Conservation (phyloP, 2,329 filamentous ascomycete genomes). For the Trematosphaeria pertusa region DNA sequence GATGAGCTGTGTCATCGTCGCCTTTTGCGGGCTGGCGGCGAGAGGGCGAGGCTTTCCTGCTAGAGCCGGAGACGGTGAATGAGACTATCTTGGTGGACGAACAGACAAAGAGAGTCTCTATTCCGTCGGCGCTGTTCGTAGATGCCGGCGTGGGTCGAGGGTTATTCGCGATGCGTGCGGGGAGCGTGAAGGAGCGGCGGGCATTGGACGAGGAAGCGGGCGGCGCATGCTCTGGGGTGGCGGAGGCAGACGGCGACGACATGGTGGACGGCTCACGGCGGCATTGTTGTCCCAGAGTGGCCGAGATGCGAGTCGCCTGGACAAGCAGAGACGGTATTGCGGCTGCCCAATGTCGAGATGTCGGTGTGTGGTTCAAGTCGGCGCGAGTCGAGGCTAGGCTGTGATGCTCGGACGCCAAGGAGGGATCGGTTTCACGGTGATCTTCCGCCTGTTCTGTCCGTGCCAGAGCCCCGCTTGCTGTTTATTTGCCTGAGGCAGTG, state of each 20-base stretch:
- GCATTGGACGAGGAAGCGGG: constrained; percentile 24
- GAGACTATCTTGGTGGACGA: constrained; percentile 74
- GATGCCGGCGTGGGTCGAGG: constrained; percentile 41
- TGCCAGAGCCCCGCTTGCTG: too few relatives aligned
- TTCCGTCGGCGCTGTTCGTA: constrained; percentile 49
- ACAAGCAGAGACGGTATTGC: neutral
- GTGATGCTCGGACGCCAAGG: neutral
- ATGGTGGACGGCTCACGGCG: constrained; percentile 36
- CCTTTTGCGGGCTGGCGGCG: constrained; percentile 23
- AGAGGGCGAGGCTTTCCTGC: constrained; percentile 44
- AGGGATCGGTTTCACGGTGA: neutral
- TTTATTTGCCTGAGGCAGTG: too few relatives aligned
- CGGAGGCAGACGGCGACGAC: constrained; percentile 38
- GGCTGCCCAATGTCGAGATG: neutral
- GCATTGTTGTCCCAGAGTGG: constrained; percentile 26
- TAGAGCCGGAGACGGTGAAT: constrained; percentile 56
- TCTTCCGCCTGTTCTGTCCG: too few relatives aligned
- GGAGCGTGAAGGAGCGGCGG: constrained; percentile 58
- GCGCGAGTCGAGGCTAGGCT: neutral
- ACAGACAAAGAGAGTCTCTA: constrained; percentile 79
- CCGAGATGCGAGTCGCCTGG: constrained; percentile 4
- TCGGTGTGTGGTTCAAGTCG: neutral
- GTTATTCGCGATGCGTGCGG: constrained; percentile 47
- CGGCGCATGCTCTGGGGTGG: constrained; percentile 34
- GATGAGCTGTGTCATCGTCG: constrained; percentile 62